These are phyloP conservation scores for Echinochloa phyllopogon DNA, from an alignment of 176 grass and related monocot genomes.

Conservation along the genomic window DNA sequence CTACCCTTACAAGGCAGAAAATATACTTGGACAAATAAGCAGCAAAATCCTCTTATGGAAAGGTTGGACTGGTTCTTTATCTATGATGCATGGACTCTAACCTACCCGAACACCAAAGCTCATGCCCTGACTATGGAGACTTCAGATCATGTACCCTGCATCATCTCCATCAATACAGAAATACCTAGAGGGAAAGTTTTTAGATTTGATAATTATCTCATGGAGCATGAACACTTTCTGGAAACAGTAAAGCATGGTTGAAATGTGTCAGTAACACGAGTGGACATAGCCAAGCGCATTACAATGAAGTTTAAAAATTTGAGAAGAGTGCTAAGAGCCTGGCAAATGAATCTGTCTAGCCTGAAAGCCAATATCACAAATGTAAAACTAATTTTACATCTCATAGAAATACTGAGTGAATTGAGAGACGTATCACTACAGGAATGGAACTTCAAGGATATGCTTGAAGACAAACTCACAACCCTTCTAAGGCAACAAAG, in stretches of 20 bases:
- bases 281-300: not conserved
- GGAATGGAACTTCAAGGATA: too few species aligned
- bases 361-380: too few species aligned
- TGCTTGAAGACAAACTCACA: too few species aligned
- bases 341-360: not conserved
- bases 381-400: too few species aligned
- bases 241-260: not conserved
- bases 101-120: not conserved
- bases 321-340: not conserved
- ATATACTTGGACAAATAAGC: not conserved
- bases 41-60: not conserved
- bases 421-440: too few species aligned
- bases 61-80: not conserved
- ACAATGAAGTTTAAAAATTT: not conserved
- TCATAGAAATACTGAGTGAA: too few species aligned
- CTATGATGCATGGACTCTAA: not conserved
- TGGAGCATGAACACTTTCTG: not conserved
- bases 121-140: not conserved
- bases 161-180: not conserved
- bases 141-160: not conserved
- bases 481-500: too few species aligned
- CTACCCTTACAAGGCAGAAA: not conserved
- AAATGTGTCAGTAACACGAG: rapidly evolving
- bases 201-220: not conserved
- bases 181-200: not conserved